These are phyloP conservation scores for Nectriaceae sp. DNA, from an alignment of 2,329 filamentous ascomycete genomes.

Conservation along the genomic window DNA sequence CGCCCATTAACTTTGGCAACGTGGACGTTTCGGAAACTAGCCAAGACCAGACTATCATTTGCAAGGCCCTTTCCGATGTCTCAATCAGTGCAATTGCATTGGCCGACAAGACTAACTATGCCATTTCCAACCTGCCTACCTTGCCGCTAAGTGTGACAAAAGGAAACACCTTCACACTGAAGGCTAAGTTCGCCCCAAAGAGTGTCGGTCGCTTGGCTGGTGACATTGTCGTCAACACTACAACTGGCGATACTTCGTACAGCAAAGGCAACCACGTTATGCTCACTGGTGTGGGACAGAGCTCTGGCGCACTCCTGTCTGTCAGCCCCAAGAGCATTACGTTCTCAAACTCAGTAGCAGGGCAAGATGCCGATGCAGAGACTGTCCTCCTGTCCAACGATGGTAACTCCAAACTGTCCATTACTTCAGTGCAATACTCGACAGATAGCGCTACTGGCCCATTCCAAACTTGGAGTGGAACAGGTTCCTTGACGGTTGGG, in stretches of 20 bases:
- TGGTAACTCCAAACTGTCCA: constrained; percentile 47
- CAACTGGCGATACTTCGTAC: constrained; percentile 46
- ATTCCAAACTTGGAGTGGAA: constrained; percentile 39
- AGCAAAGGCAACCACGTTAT: constrained; percentile 47
- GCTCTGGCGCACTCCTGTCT: constrained; percentile 44
- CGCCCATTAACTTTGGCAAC: constrained; percentile 48
- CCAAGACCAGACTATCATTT: constrained; percentile 40
- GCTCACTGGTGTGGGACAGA: constrained; percentile 51
- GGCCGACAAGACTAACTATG: constrained; percentile 35
- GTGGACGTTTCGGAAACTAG: constrained; percentile 41
- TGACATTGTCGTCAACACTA: constrained; percentile 50
- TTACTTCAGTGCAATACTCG: constrained; percentile 48
- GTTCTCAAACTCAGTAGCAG: constrained; percentile 52
- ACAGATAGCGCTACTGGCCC: constrained; percentile 45
- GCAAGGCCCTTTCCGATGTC: constrained; percentile 47
- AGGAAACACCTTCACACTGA: constrained; percentile 45
- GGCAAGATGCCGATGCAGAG: constrained; percentile 41
- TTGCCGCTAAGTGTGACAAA: constrained; percentile 32
- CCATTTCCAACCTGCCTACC: constrained; percentile 37
- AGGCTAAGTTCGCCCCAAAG: constrained; percentile 40
- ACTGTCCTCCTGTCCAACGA: constrained; percentile 51
- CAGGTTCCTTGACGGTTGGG: constrained; percentile 41
- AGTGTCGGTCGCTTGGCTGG: constrained; percentile 50
- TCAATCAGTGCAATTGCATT: constrained; percentile 42
- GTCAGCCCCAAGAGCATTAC: constrained; percentile 50